These are phyloP conservation scores for Curvularia hawaiiensis DNA, from an alignment of 2,329 filamentous ascomycete species.

Conservation along the genomic window DNA sequence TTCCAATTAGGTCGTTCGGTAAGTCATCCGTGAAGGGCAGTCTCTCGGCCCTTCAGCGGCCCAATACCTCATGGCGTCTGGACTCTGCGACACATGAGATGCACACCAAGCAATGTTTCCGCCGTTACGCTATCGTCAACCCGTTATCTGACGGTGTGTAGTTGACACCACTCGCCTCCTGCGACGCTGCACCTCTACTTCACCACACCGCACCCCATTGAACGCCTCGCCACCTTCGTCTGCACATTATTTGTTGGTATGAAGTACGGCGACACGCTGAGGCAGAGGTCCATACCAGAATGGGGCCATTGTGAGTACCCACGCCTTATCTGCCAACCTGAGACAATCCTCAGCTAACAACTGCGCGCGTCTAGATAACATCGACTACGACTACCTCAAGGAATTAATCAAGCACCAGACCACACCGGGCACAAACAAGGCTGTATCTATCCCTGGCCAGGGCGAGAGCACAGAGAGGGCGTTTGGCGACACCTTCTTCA, in stretches of 20 bases:
- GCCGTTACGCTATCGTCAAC: conserved; percentile 8
- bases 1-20: conserved; percentile 20
- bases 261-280: conserved; percentile 79
- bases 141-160: conserved; percentile 21
- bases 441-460: conserved; percentile 76
- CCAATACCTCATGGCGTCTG: conserved; percentile 5
- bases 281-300: conserved; percentile 77
- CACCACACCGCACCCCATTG: conserved; percentile 11
- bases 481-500: conserved; percentile 75
- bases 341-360: conserved; percentile 19
- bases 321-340: conserved; percentile 2
- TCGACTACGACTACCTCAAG: conserved; percentile 89
- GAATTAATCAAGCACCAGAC: conserved; percentile 83
- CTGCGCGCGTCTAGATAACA: conserved; percentile 65
- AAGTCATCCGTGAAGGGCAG: conserved; percentile 14
- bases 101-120: not conserved
- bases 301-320: conserved; percentile 72
- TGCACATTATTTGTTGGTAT: conserved; percentile 50
- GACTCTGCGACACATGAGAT: conserved; percentile 1
- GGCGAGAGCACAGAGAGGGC: conserved; percentile 59
- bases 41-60: conserved; percentile 10
- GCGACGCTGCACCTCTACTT: conserved; percentile 17
- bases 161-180: conserved; percentile 14
- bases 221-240: conserved; percentile 2
- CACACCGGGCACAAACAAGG: conserved; percentile 69